These are phyloP conservation scores for Neobulgaria alba DNA, from an alignment of 2,329 filamentous ascomycete species.

Conservation along the genomic window DNA sequence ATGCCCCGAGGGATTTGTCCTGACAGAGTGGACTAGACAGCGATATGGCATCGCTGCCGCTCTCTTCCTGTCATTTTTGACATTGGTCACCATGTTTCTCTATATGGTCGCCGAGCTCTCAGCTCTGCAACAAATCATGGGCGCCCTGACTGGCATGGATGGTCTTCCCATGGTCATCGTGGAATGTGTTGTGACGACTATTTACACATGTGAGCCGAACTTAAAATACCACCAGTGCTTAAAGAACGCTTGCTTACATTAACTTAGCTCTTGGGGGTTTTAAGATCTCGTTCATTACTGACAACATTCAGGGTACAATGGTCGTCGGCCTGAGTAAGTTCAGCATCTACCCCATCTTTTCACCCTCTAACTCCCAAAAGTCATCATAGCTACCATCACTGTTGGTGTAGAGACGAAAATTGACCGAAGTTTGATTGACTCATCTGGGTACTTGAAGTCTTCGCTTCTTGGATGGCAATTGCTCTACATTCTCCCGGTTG, in stretches of 20 bases:
- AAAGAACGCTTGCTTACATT: slow-evolving; percentile 5
- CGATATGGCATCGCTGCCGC: slow-evolving; percentile 63
- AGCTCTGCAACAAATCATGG: slow-evolving; percentile 71
- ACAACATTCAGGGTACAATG: slow-evolving; percentile 74
- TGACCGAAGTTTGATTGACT: slow-evolving; percentile 56
- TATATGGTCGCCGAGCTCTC: slow-evolving; percentile 85
- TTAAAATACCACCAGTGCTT: not conserved
- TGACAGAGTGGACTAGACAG: slow-evolving; percentile 78
- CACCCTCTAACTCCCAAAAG: slow-evolving; percentile 9
- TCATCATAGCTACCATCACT: slow-evolving; percentile 69
- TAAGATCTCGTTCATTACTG: slow-evolving; percentile 75
- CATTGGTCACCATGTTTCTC: slow-evolving; percentile 71
- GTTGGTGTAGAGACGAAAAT: slow-evolving; percentile 69
- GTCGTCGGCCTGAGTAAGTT: slow-evolving; percentile 52
- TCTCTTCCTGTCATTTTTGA: slow-evolving; percentile 68
- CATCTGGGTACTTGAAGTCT: slow-evolving; percentile 59
- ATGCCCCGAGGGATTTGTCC: slow-evolving; percentile 74
- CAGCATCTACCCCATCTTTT: not conserved
- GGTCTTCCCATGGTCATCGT: slow-evolving; percentile 70
- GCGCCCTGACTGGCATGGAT: slow-evolving; percentile 63
- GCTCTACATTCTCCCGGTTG: slow-evolving; percentile 74
- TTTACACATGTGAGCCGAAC: slow-evolving; percentile 76
- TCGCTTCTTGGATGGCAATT: slow-evolving; percentile 76
- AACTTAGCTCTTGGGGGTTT: slow-evolving; percentile 65
- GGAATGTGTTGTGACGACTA: slow-evolving; percentile 67